These are phyloP conservation scores for Plasmodium knowlesi DNA, from an alignment of 169 alveolate species.

Conservation along the genomic window DNA sequence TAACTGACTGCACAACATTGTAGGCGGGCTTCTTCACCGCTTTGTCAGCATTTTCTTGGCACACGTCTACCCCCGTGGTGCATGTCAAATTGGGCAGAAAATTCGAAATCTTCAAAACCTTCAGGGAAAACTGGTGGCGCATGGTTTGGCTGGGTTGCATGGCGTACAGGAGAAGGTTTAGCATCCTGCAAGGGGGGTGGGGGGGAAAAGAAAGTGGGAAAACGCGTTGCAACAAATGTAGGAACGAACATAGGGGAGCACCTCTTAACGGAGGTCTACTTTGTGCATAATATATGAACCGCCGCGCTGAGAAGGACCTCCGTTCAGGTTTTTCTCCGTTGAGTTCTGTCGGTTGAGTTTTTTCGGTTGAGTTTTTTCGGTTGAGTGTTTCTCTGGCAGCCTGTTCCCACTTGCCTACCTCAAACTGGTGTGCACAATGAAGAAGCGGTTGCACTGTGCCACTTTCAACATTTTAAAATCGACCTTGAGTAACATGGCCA, in stretches of 20 bases:
- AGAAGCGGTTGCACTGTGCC: background rate
- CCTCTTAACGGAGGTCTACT: too few species aligned
- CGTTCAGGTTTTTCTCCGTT: too few species aligned
- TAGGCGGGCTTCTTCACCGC: background rate
- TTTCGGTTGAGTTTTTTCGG: too few species aligned
- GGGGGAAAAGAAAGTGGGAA: too few species aligned
- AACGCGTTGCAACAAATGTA: background rate
- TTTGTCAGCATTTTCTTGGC: background rate
- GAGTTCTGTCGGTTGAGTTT: too few species aligned
- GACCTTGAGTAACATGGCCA: slow-evolving; percentile 45
- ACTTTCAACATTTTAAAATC: slow-evolving; percentile 22
- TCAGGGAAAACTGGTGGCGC: slow-evolving; percentile 15
- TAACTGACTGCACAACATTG: background rate
- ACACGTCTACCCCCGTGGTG: background rate
- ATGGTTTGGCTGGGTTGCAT: slow-evolving; percentile 54
- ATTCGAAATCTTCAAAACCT: slow-evolving; percentile 36
- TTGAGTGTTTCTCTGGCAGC: too few species aligned
- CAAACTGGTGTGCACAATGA: slow-evolving; percentile 24
- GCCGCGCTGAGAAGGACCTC: background rate
- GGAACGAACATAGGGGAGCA: background rate
- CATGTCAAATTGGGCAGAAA: slow-evolving; percentile 33
- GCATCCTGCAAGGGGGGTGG: background rate
- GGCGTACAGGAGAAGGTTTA: slow-evolving; percentile 26
- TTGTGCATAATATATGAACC: background rate
- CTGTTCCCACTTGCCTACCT: slow-evolving; percentile 1